Percentiles rank a stretch among this genome's conserved stretches.
phyloP scores from a whole-genome alignment of 768 basidiomycete species.

The Hortiboletus campestris region DNA sequence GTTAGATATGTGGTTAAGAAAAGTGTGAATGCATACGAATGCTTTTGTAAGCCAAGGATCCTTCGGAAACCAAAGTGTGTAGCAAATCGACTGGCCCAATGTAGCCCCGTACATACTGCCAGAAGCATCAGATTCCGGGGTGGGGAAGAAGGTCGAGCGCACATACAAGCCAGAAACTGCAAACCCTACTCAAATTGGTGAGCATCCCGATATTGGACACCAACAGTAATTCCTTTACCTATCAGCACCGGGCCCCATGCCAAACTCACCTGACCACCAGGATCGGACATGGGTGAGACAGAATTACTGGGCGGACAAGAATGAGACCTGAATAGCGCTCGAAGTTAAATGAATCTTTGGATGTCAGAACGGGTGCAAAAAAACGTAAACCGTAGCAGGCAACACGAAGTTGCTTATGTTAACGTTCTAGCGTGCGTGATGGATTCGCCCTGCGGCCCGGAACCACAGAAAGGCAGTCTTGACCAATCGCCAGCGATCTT shows the following conservation, averaged over 20 bases:
- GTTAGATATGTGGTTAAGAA: not conserved
- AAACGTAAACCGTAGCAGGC: no score
- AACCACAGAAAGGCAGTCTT: no score
- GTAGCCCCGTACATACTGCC: constrained; percentile 14
- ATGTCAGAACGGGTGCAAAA: no score
- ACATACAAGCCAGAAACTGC: constrained; percentile 3
- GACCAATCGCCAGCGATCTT: no score
- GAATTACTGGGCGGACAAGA: no score
- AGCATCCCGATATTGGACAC: not conserved
- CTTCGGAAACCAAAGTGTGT: constrained; percentile 5
- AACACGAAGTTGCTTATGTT: no score
- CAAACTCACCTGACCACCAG: no score
- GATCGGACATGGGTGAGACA: no score
- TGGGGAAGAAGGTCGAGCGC: not conserved
- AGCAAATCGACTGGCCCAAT: constrained; percentile 9
- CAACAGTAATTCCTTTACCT: not conserved
- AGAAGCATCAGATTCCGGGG: not conserved
- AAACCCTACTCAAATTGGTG: not conserved
- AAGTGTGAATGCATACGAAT: not conserved
- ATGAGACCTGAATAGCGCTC: no score
- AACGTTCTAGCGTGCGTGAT: no score
- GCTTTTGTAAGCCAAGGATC: not conserved
- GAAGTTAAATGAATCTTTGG: no score
- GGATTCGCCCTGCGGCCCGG: no score
- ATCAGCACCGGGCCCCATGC: constrained; percentile 3